Percentiles rank a stretch among this genome's conserved stretches.
phyloP scores from a whole-genome alignment of 129 eudicot genomes.

The Glebionis coronaria region DNA sequence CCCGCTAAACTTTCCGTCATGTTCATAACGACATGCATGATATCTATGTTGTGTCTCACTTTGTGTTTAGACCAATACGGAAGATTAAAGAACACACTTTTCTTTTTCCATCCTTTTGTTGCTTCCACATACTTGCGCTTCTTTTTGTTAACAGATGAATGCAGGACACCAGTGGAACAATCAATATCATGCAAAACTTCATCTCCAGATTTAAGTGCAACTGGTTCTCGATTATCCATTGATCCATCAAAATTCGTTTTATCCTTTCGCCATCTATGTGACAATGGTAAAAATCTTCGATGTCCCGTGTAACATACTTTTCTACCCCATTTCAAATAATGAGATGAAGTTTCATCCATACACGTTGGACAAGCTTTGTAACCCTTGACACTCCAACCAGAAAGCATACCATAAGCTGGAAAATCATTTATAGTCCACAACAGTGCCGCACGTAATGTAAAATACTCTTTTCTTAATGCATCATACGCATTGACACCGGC shows the following conservation, averaged over 20 bases:
- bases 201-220: neutral
- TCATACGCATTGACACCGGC: neutral
- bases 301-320: neutral
- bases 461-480: neutral
- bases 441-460: neutral
- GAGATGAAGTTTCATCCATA: no score
- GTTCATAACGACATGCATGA: conserved; percentile 7
- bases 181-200: no score
- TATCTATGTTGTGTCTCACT: conserved; percentile 3
- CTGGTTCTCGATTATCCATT: neutral
- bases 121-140: no score
- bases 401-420: neutral
- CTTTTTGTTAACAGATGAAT: no score
- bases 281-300: neutral
- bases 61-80: neutral
- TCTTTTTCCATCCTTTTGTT: no score
- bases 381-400: neutral
- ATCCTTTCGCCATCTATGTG: neutral
- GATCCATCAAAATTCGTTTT: neutral
- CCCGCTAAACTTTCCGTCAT: neutral
- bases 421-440: conserved; percentile 8
- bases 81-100: no score
- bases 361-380: no score
- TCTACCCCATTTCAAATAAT: neutral
- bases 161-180: neutral